Base-by-base conservation (phyloP, 169 alveolate genomes). In the Plasmodium yoelii region DNA sequence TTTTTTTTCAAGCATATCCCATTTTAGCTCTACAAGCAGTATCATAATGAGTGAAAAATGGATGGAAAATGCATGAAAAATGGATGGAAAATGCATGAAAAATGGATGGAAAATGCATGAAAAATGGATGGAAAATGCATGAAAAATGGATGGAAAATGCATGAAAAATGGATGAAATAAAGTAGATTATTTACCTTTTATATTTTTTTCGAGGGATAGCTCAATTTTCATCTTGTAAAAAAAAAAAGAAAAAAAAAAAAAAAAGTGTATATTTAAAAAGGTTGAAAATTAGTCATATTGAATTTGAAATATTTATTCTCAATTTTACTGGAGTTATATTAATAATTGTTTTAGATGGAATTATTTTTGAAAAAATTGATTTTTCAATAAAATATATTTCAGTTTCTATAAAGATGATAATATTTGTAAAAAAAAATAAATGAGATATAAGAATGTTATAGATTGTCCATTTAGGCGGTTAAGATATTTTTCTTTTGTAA, bases 161-260 rank as follows among this genome's bases (percentile, higher is more conserved):
- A n/a, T n/a, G n/a, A n/a, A n/a, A n/a, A n/a, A n/a, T n/a, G n/a
- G n/a, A n/a, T n/a, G n/a, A n/a, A n/a, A n/a, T n/a, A n/a, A n/a
- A 13, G n/a, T 47, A 34, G 42, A 34, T 5, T 34, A 5, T 34
- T 59, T 46, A 74, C 88, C 88, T 47, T 63, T 55, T 59, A 44
- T 47, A 47, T 61, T 56, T 24, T 74, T 74, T 34, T 74, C 63
- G 2, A 74, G 73, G 5, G 26, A 60, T 18, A 74, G 19, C 61
- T 74, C 88, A 10, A 74, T 28, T 74, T 74, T 74, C 88, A 74
- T 74, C 88, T 74, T 44, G 5, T 47, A 53, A 15, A 10, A 55
- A 39, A 15, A 5, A 34, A 15, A 10, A 55, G 42, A 15, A 5
- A 34, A n/a, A 39, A 13, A 42, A 57, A 9, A n/a, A 13, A 9